Conservation (phyloP, 176 grass and related monocot genomes). For the Stipa capillata region DNA sequence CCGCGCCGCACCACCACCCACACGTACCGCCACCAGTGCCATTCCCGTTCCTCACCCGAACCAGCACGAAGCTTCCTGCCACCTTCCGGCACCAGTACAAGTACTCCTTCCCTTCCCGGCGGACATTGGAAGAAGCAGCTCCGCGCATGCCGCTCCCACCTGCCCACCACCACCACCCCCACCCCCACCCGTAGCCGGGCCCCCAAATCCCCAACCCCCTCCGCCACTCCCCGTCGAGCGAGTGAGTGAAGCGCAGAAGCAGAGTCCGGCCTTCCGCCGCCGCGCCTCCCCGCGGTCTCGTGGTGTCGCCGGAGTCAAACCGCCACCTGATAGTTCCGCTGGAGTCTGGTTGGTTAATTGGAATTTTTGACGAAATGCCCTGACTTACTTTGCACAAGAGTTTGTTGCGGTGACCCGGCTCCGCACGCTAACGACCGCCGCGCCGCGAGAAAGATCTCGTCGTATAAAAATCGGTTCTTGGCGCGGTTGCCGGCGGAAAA, state of each 20-base stretch:
- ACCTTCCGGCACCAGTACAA: slow-evolving; percentile 27
- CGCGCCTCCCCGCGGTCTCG: neutral
- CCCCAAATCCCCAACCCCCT: neutral
- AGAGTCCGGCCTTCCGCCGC: neutral
- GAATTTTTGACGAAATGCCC: no score
- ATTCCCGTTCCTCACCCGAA: neutral
- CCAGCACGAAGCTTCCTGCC: slow-evolving; percentile 21
- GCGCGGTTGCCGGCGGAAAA: no score
- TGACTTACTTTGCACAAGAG: no score
- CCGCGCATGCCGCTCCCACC: slow-evolving; percentile 25
- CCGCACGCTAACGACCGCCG: neutral
- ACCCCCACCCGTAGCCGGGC: neutral
- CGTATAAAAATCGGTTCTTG: no score
- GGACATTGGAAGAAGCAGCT: no score
- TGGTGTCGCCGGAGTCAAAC: neutral
- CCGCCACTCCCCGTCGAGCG: neutral
- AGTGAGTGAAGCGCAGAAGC: neutral
- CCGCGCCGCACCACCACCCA: neutral
- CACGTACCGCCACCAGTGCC: neutral
- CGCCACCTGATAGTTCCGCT: no score
- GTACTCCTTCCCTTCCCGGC: neutral
- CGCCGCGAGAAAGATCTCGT: neutral
- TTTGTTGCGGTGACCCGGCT: neutral
- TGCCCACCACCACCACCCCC: neutral
- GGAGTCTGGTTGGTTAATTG: no score